phyloP scores from a whole-genome alignment of 192 early-diverging fungal species.

The Entomortierella chlamydospora region DNA sequence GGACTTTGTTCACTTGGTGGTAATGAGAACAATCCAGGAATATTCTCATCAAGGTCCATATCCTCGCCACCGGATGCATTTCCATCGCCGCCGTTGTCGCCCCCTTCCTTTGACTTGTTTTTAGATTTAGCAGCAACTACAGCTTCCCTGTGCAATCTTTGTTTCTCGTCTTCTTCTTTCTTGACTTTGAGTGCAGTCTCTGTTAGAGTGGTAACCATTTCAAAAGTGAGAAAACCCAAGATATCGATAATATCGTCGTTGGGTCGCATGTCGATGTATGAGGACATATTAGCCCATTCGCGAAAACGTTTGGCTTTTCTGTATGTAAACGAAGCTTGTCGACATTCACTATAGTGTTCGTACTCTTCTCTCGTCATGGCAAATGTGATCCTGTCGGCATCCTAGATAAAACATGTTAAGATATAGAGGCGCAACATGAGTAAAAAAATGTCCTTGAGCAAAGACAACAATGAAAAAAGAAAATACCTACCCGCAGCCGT shows the following conservation, averaged over 20 bases:
- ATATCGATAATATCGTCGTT: constrained; percentile 97
- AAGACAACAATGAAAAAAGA: background rate
- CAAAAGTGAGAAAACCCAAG: constrained; percentile 94
- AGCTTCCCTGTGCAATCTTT: constrained; percentile 58
- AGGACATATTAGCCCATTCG: constrained; percentile 94
- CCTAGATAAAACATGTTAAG: too few relatives aligned
- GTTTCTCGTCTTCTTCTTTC: constrained; percentile 58
- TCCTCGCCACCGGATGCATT: constrained; percentile 29
- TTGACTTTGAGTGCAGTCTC: constrained; percentile 88
- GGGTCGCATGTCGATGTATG: constrained; percentile 89
- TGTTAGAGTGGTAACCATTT: constrained; percentile 93
- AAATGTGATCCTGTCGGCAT: constrained; percentile 92
- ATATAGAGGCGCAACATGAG: background rate
- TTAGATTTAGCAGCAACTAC: constrained; percentile 49
- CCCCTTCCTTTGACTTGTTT: constrained; percentile 7
- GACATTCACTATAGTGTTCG: constrained; percentile 97
- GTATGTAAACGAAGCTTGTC: constrained; percentile 98
- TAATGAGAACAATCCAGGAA: constrained; percentile 77
- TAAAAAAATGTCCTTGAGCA: too few relatives aligned
- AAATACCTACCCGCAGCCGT: constrained; percentile 69
- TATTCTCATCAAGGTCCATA: constrained; percentile 53
- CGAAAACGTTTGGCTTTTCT: constrained; percentile 93
- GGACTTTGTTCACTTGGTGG: constrained; percentile 86
- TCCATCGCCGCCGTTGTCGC: constrained; percentile 12
- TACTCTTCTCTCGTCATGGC: constrained; percentile 99